A percentile compares a stretch with the other conserved stretches of the same genome.
Evolutionary conservation across 2,329 filamentous ascomycete species (phyloP).

Genomic region (Akanthomyces dipterigenus): DNA sequence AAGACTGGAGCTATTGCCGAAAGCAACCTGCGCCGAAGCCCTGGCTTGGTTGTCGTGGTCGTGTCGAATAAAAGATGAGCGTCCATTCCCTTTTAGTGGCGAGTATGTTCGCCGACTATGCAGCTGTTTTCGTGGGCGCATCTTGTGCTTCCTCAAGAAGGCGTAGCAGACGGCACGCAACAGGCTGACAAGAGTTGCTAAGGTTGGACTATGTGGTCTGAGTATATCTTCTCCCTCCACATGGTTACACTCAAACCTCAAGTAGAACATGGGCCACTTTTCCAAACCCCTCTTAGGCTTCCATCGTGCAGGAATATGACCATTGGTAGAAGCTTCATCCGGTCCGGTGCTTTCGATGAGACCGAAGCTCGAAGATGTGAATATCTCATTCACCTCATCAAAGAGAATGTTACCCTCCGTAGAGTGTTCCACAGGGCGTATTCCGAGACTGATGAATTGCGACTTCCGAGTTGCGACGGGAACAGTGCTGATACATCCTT

Average conservation of each 20-base stretch:
- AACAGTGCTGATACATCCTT: constrained; percentile 62
- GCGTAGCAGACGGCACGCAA: constrained; percentile 62
- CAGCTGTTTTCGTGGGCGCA: constrained; percentile 45
- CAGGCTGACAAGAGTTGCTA: constrained; percentile 51
- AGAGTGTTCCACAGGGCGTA: constrained; percentile 54
- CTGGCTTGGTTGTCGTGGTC: neutral
- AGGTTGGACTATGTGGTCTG: constrained; percentile 17
- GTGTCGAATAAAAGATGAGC: neutral
- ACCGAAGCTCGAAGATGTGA: constrained; percentile 72
- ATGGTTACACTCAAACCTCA: constrained; percentile 51
- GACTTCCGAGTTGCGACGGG: constrained; percentile 64
- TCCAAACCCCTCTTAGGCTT: constrained; percentile 62
- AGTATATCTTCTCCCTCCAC: constrained; percentile 27
- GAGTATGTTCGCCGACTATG: constrained; percentile 3
- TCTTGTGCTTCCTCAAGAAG: constrained; percentile 68
- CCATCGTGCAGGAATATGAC: neutral
- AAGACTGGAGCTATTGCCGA: constrained; percentile 14
- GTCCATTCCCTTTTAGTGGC: neutral
- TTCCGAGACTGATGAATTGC: constrained; percentile 78
- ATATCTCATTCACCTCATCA: constrained; percentile 70
- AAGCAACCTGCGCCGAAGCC: neutral
- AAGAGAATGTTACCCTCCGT: constrained; percentile 61
- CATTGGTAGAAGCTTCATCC: constrained; percentile 10
- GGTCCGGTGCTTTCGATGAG: constrained; percentile 42
- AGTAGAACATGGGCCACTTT: constrained; percentile 81